Base-by-base conservation (phyloP, 768 basidiomycete genomes). In the Pleurotus citrinopileatus region DNA sequence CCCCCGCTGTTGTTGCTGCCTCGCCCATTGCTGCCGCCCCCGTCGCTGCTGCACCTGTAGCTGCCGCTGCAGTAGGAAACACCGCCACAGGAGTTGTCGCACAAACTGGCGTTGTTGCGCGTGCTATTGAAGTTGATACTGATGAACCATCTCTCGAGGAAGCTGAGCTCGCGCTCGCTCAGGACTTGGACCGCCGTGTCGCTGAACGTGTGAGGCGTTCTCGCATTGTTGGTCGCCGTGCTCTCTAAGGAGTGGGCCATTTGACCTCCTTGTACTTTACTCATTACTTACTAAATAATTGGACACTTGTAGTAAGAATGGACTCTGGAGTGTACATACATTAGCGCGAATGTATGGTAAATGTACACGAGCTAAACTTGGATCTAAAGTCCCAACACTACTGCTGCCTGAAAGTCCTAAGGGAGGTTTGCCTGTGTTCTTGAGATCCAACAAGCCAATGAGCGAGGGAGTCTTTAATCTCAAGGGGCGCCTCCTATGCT, bases 141-240 rank as follows among this genome's bases (percentile, higher is more conserved):
- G 32, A 51, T 19, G 34, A 34, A 20, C 43, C 43, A 22, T 51
- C 48, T 51, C n/a, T 51, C 37, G 48, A 51, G 48, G 48, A 51
- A 51, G 48, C 48, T 51, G 48, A 51, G 22, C 48, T 51, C 15
- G 48, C 48, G 19, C 48, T 51, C 13, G 48, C 48, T 51, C 29
- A 51, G 23, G 48, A 51, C n/a, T 23, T 51, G 29, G 48, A 51
- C 29, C 48, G 48, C 13, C 48, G 48, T 20, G 48, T 20, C 23
- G 48, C 23, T 51, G 48, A 51, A 34, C 48, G 48, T 34, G 48
- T 51, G 22, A 34, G 48, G 28, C 48, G 48, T 34, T 51, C 48
- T 22, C 48, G 48, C 48, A 51, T 51, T 15, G 23, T 51, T 37
- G 48, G 48, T 22, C 48, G 20, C 32, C 48, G 48, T 34, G 34